phyloP scores from a whole-genome alignment of 805 yeast genomes.

The Kazachstania psychrophila region DNA sequence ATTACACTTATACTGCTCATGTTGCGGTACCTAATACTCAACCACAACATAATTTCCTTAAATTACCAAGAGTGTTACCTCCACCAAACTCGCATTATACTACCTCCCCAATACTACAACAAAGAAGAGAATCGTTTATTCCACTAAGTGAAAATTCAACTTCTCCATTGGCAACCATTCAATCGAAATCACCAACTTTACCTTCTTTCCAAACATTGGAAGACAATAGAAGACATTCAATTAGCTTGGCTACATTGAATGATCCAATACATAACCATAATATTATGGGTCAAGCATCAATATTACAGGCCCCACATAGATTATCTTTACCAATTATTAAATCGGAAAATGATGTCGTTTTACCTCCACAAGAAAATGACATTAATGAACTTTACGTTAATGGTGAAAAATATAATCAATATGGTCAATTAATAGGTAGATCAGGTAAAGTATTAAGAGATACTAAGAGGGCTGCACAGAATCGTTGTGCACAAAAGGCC shows the following conservation, averaged over 20 bases:
- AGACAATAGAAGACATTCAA: constrained; percentile 3
- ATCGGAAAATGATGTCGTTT: too few relatives aligned
- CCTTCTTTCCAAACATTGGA: background rate
- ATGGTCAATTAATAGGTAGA: constrained; percentile 20
- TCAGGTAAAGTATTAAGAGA: constrained; percentile 28
- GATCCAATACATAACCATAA: background rate
- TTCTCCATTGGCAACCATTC: too few relatives aligned
- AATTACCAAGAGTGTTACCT: constrained; percentile 6
- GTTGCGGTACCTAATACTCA: constrained; percentile 1
- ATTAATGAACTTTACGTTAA: constrained; percentile 2
- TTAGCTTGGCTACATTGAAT: background rate
- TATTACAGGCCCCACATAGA: too few relatives aligned
- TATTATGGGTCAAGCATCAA: background rate
- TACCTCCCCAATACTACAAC: background rate
- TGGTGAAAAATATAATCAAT: constrained; percentile 15
- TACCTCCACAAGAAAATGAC: background rate
- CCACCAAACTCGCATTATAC: constrained; percentile 1
- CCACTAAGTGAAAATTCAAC: background rate
- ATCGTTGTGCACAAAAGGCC: constrained; percentile 85
- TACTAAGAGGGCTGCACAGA: constrained; percentile 85
- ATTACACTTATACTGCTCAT: constrained; percentile 5
- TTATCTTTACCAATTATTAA: too few relatives aligned
- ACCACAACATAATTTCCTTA: background rate
- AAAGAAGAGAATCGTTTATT: constrained; percentile 1
- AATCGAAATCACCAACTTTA: too few relatives aligned